Conservation (phyloP, 208 protist species). For the Acanthamoeba healyi region DNA sequence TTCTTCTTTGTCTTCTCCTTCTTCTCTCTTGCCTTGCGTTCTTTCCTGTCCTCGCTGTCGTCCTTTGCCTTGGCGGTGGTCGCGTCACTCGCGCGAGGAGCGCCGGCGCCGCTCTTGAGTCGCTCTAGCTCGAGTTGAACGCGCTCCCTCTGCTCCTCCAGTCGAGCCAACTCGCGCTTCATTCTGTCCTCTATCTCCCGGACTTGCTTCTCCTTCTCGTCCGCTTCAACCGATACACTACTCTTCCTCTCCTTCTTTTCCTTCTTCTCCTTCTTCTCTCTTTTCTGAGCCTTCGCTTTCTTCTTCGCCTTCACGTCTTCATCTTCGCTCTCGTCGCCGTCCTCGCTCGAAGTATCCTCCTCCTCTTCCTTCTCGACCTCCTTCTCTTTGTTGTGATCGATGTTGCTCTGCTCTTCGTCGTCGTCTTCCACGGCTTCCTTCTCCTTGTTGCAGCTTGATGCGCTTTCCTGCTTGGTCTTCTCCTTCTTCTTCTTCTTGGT, state of each 20-base stretch:
- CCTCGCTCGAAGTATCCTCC: no score
- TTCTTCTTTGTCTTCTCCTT: no score
- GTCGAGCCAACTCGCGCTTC: conserved; percentile 17
- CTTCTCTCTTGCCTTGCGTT: not conserved
- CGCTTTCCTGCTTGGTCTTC: no score
- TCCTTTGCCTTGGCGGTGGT: no score
- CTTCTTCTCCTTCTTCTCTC: not conserved
- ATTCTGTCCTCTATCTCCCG: not conserved
- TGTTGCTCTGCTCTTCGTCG: no score
- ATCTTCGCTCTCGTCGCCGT: no score
- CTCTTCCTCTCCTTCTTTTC: not conserved
- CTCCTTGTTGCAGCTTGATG: no score
- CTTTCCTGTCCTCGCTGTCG: not conserved
- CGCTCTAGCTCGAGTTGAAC: not conserved
- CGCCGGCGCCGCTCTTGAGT: no score
- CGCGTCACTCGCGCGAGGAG: no score
- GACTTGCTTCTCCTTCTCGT: not conserved
- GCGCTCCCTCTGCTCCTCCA: not conserved
- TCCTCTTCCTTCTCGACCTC: not conserved
- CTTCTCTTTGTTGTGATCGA: not conserved
- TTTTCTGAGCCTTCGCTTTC: not conserved
- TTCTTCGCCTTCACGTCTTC: not conserved
- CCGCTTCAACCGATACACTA: no score
- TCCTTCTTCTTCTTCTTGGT: no score
- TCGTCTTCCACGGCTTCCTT: no score